phyloP scores from a whole-genome alignment of 495 filamentous ascomycete genomes.

The Podospora bellae-mahoneyi region DNA sequence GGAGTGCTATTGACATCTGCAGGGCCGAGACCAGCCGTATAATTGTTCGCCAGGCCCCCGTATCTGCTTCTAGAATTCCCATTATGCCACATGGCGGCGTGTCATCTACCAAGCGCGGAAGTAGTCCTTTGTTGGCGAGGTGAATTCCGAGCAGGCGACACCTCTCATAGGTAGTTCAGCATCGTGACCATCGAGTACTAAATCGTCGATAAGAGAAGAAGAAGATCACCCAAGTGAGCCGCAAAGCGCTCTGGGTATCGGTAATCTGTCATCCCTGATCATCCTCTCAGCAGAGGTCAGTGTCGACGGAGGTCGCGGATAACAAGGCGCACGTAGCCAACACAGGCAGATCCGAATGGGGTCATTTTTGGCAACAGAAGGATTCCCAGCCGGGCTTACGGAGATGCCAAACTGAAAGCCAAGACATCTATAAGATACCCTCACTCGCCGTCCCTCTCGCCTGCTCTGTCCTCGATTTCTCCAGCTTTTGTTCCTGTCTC shows the following conservation, averaged over 20 bases:
- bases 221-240: background rate
- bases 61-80: background rate
- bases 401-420: background rate
- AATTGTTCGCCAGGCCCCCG: background rate
- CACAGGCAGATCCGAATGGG: background rate
- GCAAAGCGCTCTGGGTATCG: background rate
- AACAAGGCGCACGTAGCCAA: background rate
- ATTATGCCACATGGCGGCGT: background rate
- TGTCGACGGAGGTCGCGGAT: background rate
- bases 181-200: too few species aligned
- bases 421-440: background rate
- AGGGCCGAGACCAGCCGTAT: background rate
- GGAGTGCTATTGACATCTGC: background rate
- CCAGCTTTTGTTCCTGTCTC: background rate
- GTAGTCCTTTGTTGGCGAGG: background rate
- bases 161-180: background rate
- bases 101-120: background rate
- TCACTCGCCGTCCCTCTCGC: background rate
- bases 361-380: background rate
- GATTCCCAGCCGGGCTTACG: background rate
- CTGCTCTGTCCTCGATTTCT: background rate
- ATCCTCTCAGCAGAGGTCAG: background rate
- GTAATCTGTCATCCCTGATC: background rate
- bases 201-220: too few species aligned
- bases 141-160: background rate